A percentile compares a stretch with the other conserved stretches of the same genome.
Conservation (phyloP, 805 yeast genomes). For the Ogataea trehalophila region DNA sequence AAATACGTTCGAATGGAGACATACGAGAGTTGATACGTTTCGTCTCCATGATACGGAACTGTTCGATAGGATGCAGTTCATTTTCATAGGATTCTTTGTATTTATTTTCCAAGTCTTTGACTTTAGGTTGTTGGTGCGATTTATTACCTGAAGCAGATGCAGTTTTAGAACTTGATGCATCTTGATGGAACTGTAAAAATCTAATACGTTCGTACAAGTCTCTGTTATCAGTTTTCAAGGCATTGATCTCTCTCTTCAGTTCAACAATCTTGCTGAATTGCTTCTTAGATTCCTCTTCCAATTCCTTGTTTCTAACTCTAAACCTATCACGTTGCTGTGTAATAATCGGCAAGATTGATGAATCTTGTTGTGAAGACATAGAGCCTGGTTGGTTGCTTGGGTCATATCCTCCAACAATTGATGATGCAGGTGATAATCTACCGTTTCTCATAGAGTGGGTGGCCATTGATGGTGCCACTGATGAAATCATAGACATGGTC, state of each 20-base stretch:
- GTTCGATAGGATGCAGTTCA: slow-evolving; percentile 77
- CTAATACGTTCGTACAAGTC: slow-evolving; percentile 76
- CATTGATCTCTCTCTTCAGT: slow-evolving; percentile 57
- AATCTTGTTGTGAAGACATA: slow-evolving; percentile 25
- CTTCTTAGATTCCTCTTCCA: slow-evolving; percentile 75
- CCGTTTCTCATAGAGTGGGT: slow-evolving; percentile 15
- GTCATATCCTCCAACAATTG: slow-evolving; percentile 39
- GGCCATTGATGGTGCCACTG: slow-evolving; percentile 33
- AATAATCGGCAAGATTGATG: slow-evolving; percentile 28
- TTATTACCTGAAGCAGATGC: not conserved
- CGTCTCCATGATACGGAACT: slow-evolving; percentile 71
- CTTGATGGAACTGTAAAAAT: slow-evolving; percentile 52
- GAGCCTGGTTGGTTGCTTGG: slow-evolving; percentile 3
- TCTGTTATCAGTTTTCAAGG: slow-evolving; percentile 67
- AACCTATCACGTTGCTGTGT: slow-evolving; percentile 95
- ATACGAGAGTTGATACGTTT: slow-evolving; percentile 68
- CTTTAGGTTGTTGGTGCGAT: slow-evolving; percentile 7
- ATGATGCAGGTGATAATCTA: slow-evolving; percentile 47
- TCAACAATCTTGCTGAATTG: slow-evolving; percentile 50
- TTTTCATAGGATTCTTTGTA: slow-evolving; percentile 68
- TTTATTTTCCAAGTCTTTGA: slow-evolving; percentile 45
- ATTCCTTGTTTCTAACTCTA: slow-evolving; percentile 72
- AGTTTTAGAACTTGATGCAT: slow-evolving; percentile 3
- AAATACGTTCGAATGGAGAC: slow-evolving; percentile 76
- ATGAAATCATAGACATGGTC: slow-evolving; percentile 64